Conservation (phyloP, 805 yeast genomes). For the Candida argentea region DNA sequence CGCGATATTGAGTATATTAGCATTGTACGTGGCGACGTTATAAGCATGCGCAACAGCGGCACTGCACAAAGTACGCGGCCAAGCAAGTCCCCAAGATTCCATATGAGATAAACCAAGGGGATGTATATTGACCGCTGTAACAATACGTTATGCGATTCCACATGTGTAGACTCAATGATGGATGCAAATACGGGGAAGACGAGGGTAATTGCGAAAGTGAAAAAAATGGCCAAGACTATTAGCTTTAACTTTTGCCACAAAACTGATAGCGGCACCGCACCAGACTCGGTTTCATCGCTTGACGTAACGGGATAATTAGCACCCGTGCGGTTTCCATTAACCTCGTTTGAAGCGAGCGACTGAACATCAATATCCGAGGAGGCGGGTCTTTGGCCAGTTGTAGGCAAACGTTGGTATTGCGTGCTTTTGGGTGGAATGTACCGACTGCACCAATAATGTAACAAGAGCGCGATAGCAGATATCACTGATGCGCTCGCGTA, state of each 20-base stretch:
- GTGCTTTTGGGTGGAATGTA: not conserved
- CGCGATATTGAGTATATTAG: constrained; percentile 49
- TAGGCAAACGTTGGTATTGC: not conserved
- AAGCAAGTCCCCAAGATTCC: constrained; percentile 84
- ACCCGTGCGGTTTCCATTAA: too few species aligned
- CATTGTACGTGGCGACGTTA: constrained; percentile 34
- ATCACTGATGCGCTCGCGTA: constrained; percentile 43
- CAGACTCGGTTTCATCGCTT: constrained; percentile 10
- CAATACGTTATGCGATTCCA: constrained; percentile 20
- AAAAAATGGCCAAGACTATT: constrained; percentile 60
- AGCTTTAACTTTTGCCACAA: constrained; percentile 54
- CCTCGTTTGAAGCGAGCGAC: not conserved
- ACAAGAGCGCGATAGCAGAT: constrained; percentile 29
- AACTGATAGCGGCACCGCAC: constrained; percentile 47
- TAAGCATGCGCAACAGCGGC: constrained; percentile 19
- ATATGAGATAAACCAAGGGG: constrained; percentile 69
- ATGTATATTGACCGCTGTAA: constrained; percentile 42
- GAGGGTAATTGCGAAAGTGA: constrained; percentile 65
- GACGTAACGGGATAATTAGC: constrained; percentile 1
- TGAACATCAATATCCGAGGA: not conserved
- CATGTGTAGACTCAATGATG: constrained; percentile 40
- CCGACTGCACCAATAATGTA: constrained; percentile 25
- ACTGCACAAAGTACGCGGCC: constrained; percentile 66
- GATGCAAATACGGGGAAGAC: constrained; percentile 89
- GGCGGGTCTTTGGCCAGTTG: not conserved